phyloP scores from a whole-genome alignment of 768 basidiomycete species.

The Neoboletus brunneissimus region DNA sequence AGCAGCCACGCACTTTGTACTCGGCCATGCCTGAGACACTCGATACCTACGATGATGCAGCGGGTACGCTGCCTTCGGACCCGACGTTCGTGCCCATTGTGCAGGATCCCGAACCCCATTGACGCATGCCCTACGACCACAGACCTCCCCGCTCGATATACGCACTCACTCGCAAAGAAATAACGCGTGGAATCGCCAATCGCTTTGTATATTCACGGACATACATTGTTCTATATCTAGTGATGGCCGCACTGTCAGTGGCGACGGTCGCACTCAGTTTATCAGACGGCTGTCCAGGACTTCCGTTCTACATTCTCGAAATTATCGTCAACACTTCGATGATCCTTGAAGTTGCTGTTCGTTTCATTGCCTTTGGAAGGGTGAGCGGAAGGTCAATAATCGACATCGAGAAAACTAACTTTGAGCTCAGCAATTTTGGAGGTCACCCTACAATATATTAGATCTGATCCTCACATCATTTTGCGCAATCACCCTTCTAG shows the following conservation, averaged over 20 bases:
- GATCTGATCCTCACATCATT: conserved; percentile 87
- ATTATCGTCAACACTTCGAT: conserved; percentile 85
- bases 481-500: conserved; percentile 84
- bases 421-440: conserved; percentile 84
- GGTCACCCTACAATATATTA: conserved; percentile 86
- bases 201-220: conserved; percentile 84
- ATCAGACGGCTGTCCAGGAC: conserved; percentile 78
- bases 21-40: conserved; percentile 37
- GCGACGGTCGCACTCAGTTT: conserved; percentile 84
- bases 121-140: conserved; percentile 20
- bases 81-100: conserved; percentile 30
- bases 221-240: conserved; percentile 86
- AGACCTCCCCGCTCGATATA: conserved; percentile 83
- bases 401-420: conserved; percentile 2
- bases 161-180: conserved; percentile 77
- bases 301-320: conserved; percentile 88
- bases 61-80: conserved; percentile 29
- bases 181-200: conserved; percentile 82
- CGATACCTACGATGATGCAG: conserved; percentile 33
- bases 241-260: conserved; percentile 83
- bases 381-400: conserved; percentile 46
- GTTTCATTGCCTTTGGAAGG: conserved; percentile 89
- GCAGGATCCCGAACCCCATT: conserved; percentile 7
- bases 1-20: conserved; percentile 4
- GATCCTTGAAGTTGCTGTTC: conserved; percentile 91